A percentile compares a stretch with the other conserved stretches of the same genome.
phyloP scores from a whole-genome alignment of 768 basidiomycete species.

The Agaricus bisporus region DNA sequence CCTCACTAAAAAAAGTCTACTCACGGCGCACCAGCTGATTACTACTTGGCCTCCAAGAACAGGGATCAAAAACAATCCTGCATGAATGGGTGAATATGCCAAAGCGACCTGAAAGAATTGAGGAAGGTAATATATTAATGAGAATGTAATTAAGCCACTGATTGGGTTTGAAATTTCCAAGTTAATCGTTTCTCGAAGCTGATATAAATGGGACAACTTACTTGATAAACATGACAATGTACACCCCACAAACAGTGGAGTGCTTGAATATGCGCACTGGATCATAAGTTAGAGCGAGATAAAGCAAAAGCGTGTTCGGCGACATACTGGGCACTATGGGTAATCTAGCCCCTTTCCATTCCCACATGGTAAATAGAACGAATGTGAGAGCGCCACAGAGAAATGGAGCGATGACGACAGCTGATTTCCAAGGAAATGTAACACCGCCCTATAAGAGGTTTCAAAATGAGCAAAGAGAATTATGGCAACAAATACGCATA shows the following conservation, averaged over 20 bases:
- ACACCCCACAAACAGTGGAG: constrained; percentile 60
- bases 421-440: constrained; percentile 66
- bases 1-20: constrained; percentile 14
- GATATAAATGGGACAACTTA: constrained; percentile 17
- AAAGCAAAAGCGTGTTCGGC: not conserved
- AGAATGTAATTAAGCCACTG: constrained; percentile 58
- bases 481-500: constrained; percentile 19
- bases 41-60: constrained; percentile 60
- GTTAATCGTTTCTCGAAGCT: not conserved
- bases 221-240: constrained; percentile 67
- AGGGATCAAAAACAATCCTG: constrained; percentile 58
- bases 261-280: constrained; percentile 70
- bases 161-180: constrained; percentile 1
- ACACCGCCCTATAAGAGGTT: constrained; percentile 49
- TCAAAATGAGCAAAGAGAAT: not conserved
- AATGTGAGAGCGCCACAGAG: constrained; percentile 49
- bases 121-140: constrained; percentile 65
- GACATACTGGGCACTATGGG: constrained; percentile 68
- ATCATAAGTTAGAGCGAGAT: not conserved
- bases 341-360: constrained; percentile 62
- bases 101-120: constrained; percentile 71
- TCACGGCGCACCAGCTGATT: constrained; percentile 47
- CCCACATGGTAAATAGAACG: constrained; percentile 59
- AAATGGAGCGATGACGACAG: constrained; percentile 56
- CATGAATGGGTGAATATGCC: constrained; percentile 58